Conservation (phyloP, 176 grass and related monocot species). For the Otatea glauca region DNA sequence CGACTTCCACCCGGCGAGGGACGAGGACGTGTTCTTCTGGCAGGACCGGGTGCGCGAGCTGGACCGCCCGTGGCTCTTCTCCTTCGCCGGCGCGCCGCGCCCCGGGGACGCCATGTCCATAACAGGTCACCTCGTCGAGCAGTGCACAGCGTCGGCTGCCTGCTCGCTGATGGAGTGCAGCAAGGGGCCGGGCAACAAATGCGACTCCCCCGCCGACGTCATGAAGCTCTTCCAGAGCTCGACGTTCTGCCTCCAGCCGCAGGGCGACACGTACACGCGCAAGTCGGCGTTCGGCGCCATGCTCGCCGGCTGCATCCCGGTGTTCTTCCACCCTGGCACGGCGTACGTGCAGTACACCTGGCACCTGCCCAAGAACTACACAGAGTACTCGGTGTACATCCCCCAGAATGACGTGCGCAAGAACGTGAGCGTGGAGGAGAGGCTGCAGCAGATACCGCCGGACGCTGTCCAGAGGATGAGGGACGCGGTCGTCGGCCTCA, state of each 20-base stretch:
- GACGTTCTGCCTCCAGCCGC: constrained; percentile 80
- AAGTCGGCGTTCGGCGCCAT: constrained; percentile 65
- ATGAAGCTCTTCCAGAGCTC: constrained; percentile 79
- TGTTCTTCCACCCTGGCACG: constrained; percentile 74
- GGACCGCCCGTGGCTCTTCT: constrained; percentile 63
- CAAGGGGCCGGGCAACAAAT: constrained; percentile 37
- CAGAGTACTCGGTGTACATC: constrained; percentile 77
- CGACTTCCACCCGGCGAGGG: constrained; percentile 69
- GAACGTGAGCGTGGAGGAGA: constrained; percentile 64
- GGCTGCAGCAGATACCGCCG: constrained; percentile 42
- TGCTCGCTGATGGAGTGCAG: constrained; percentile 71
- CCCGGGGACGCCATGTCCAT: constrained; percentile 48
- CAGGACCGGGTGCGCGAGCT: constrained; percentile 56
- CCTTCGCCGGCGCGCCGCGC: constrained; percentile 66
- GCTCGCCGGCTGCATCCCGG: constrained; percentile 79
- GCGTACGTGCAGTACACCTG: constrained; percentile 84
- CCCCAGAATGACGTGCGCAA: constrained; percentile 56
- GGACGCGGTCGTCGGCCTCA: constrained; percentile 53
- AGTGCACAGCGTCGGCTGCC: constrained; percentile 56
- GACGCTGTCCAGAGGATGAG: constrained; percentile 56
- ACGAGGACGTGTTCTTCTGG: constrained; percentile 62
- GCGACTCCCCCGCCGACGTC: constrained; percentile 46
- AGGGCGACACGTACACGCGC: constrained; percentile 53
- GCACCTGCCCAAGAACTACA: constrained; percentile 61
- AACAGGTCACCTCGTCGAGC: constrained; percentile 50